Base-by-base conservation (phyloP, 768 basidiomycete species). In the Lyophyllum atratum region DNA sequence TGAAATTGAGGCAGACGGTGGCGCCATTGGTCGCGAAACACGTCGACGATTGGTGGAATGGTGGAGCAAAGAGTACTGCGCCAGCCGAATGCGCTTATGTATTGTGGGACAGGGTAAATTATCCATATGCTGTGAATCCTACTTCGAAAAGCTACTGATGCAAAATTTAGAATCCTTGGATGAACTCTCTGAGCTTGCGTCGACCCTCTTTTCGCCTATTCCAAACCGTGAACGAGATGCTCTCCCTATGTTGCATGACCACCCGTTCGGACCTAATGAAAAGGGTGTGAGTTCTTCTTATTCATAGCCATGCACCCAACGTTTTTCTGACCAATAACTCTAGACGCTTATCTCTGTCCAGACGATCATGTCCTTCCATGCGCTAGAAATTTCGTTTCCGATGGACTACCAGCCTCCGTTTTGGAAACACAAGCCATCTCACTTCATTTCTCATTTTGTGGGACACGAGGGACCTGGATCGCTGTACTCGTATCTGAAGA, bases 401-500 rank as follows among this genome's bases (percentile, higher is more conserved):
- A 70, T 95, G 66, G 82, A 81, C 64, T 83, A 87, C 74, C 82
- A 95, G 74, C 74, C 89, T 54, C 82, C 81, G 54, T 71, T 85
- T 65, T 84, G 93, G 92, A 82, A 85, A 64, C 76, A 86, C 70
- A 90, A 95, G 72, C 94, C 95, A 4, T 84, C 78, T 5, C 70
- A 82, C 53, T 89, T 92, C 70, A 68, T 98, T 22, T 79, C 85
- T 3, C 91, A 95, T 67, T 86, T 96, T 66, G 72, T 94, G 29
- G 95, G 95, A 0, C 93, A 98, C 67, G 95, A 98, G 73, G 95
- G 95, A 1, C 86, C 89, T 33, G 96, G 96, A 1, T 98, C 96
- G 0, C 74, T 98, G 28, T 82, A 92, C 64, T 92, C 94, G 0
- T 93, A 94, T 69, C 79, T 99, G 55, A 98, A 96, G 75, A 79